Percentiles rank a stretch among this genome's conserved stretches.
Evolutionary conservation across 768 basidiomycete genomes (phyloP).

Genomic region (Tremella yokohamensis): DNA sequence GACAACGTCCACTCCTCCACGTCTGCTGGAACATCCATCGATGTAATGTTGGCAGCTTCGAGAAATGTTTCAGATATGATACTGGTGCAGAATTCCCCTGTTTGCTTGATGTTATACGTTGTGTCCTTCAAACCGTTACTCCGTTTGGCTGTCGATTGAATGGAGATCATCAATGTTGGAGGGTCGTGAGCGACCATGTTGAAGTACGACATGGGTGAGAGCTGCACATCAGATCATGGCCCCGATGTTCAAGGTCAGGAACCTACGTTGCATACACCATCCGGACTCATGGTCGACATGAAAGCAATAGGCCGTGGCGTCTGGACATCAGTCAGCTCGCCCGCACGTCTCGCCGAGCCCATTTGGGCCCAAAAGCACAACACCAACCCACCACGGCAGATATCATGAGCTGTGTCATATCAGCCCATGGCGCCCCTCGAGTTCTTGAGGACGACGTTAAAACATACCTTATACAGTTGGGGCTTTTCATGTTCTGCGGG

Average conservation of each 20-base stretch:
- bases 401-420: constrained; percentile 27
- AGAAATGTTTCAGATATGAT: constrained; percentile 62
- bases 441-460: not conserved
- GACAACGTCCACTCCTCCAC: constrained; percentile 50
- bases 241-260: not conserved
- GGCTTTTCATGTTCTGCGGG: not conserved
- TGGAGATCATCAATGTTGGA: constrained; percentile 64
- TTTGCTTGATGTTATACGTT: constrained; percentile 62
- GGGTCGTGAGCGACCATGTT: constrained; percentile 65
- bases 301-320: constrained; percentile 36
- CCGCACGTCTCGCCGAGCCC: too few relatives aligned
- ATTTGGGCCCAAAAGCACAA: not conserved
- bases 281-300: constrained; percentile 20
- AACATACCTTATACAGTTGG: constrained; percentile 11
- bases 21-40: constrained; percentile 48
- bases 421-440: not conserved
- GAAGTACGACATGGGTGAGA: constrained; percentile 57
- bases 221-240: constrained; percentile 10
- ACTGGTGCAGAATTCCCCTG: constrained; percentile 68
- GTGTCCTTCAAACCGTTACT: constrained; percentile 55
- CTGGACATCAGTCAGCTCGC: constrained; percentile 7
- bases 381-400: constrained; percentile 23
- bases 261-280: constrained; percentile 34
- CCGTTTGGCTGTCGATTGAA: constrained; percentile 47
- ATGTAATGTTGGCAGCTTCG: constrained; percentile 52